Evolutionary conservation across 139 green algal genomes (phyloP).

Genomic region (Chlorella vulgaris): DNA sequence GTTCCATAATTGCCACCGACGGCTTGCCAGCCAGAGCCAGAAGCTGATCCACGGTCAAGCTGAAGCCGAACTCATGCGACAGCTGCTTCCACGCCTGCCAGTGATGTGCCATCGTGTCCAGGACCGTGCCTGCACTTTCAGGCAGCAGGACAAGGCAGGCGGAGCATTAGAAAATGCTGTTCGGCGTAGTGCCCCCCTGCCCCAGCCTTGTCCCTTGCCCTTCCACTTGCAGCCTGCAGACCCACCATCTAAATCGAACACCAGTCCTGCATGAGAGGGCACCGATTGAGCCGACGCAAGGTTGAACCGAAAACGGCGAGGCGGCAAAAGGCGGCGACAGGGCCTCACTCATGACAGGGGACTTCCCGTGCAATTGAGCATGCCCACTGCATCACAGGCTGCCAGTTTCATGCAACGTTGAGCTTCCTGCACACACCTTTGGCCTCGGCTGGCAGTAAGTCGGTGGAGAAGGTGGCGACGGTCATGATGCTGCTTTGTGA

Average conservation of each 20-base stretch:
- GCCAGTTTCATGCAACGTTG: neutral
- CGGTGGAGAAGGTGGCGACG: too few relatives aligned
- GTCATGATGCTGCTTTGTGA: too few relatives aligned
- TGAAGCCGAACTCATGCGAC: slow-evolving; percentile 4
- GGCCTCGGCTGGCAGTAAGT: slow-evolving; percentile 14
- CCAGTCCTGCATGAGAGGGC: slow-evolving; percentile 4
- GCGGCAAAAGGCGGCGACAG: neutral
- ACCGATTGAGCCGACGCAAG: neutral
- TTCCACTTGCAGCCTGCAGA: too few relatives aligned
- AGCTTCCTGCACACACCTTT: neutral
- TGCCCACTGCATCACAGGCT: neutral
- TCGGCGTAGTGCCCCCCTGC: neutral
- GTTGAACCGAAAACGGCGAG: neutral
- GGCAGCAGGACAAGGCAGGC: neutral
- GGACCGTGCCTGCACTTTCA: neutral
- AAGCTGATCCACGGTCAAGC: slow-evolving; percentile 6
- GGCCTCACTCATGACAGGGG: too few relatives aligned
- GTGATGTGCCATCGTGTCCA: slow-evolving; percentile 32
- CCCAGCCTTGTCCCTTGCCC: too few relatives aligned
- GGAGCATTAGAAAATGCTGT: neutral
- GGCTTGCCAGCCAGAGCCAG: slow-evolving; percentile 24
- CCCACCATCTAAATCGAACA: slow-evolving; percentile 36
- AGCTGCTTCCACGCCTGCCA: slow-evolving; percentile 26
- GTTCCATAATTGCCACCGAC: slow-evolving; percentile 4
- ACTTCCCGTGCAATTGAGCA: neutral